Conservation (phyloP, 345 rosid species). For the Limnanthes douglasii region DNA sequence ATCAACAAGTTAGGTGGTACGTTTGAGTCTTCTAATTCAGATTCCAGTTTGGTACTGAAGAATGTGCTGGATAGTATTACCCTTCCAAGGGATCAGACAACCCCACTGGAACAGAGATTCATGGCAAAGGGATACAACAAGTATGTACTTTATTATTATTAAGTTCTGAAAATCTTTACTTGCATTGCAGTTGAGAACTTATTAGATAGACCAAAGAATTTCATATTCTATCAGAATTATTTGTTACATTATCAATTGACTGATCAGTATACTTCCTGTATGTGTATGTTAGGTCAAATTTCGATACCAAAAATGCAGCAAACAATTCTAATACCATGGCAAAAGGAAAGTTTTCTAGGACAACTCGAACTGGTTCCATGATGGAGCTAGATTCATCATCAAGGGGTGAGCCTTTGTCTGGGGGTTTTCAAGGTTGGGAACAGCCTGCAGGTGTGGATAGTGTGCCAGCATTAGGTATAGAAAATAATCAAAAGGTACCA, state of each 20-base stretch:
- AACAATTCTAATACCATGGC: constrained; percentile 33
- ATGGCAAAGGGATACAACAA: constrained; percentile 46
- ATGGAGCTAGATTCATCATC: constrained; percentile 59
- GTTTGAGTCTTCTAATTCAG: constrained; percentile 48
- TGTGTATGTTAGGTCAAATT: background rate
- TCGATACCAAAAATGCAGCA: constrained; percentile 21
- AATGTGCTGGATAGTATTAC: constrained; percentile 43
- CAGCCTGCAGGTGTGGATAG: constrained; percentile 29
- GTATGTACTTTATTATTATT: constrained; percentile 29
- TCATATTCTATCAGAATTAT: background rate
- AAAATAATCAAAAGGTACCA: constrained; percentile 26
- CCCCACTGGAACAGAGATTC: constrained; percentile 37
- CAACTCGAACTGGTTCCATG: constrained; percentile 45
- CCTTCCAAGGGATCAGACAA: constrained; percentile 38
- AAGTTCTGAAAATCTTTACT: constrained; percentile 1
- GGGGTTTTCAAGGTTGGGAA: constrained; percentile 47
- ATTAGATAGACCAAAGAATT: background rate
- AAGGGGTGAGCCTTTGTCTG: constrained; percentile 33
- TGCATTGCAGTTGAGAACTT: background rate
- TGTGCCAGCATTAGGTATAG: constrained; percentile 17
- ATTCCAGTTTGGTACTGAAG: constrained; percentile 31
- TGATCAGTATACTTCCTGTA: too few species aligned
- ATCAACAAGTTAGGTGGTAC: constrained; percentile 47
- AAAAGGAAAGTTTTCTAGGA: constrained; percentile 60
- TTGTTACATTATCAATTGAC: too few species aligned